Evolutionary conservation across 2,329 filamentous ascomycete genomes (phyloP).

Genomic region (Torrubiella hemipterigena): DNA sequence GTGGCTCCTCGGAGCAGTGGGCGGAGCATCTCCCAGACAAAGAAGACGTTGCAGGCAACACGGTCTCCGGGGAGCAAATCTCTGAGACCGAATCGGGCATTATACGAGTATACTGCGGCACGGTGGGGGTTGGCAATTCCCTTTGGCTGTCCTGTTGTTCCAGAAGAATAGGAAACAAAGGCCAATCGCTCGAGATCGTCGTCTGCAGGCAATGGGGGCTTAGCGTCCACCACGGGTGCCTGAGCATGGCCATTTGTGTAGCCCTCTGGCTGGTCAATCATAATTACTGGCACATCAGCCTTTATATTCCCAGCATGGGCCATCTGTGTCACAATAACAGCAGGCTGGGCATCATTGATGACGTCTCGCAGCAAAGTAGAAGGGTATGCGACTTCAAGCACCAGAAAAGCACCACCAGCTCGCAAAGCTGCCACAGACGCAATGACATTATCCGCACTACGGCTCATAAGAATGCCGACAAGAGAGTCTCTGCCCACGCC

Average conservation of each 20-base stretch:
- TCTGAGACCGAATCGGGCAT: constrained; percentile 57
- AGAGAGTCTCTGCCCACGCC: constrained; percentile 62
- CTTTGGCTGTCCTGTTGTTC: constrained; percentile 69
- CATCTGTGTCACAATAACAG: constrained; percentile 56
- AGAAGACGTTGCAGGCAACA: constrained; percentile 82
- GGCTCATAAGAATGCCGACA: constrained; percentile 63
- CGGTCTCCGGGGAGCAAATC: constrained; percentile 61
- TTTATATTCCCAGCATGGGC: constrained; percentile 56
- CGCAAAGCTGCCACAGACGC: constrained; percentile 66
- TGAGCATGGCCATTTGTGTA: constrained; percentile 13
- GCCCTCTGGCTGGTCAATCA: constrained; percentile 41
- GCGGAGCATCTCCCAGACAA: constrained; percentile 74
- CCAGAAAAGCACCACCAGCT: constrained; percentile 69
- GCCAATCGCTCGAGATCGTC: constrained; percentile 62
- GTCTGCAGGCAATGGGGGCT: constrained; percentile 43
- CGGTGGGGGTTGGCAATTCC: constrained; percentile 71
- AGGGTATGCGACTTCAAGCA: constrained; percentile 70
- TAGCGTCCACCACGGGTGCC: constrained; percentile 21
- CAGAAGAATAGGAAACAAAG: constrained; percentile 73
- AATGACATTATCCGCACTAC: constrained; percentile 69
- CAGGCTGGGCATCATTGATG: constrained; percentile 61
- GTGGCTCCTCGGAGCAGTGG: constrained; percentile 66
- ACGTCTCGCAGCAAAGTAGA: constrained; percentile 63
- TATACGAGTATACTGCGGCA: constrained; percentile 62
- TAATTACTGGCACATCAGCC: constrained; percentile 48